A percentile compares a stretch with the other conserved stretches of the same genome.
These are phyloP conservation scores for Escovopsis sp. DNA, from an alignment of 2,329 filamentous ascomycete genomes.

Conservation along the genomic window DNA sequence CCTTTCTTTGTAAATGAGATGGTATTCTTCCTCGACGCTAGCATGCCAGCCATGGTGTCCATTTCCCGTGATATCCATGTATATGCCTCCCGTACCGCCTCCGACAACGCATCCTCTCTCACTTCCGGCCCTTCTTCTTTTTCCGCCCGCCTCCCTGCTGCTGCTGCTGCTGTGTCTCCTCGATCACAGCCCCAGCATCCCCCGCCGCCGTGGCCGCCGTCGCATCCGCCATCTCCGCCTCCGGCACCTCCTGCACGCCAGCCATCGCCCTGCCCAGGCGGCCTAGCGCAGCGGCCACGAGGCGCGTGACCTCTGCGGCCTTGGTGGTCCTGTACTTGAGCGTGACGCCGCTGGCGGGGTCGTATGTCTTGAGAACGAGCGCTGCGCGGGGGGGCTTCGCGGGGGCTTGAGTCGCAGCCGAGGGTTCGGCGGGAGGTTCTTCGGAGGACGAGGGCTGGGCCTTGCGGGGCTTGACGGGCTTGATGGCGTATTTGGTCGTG, in stretches of 20 bases:
- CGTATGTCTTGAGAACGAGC: conserved; percentile 79
- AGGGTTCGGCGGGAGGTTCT: conserved; percentile 10
- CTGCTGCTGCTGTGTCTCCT: conserved; percentile 8
- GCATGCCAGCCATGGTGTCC: not conserved
- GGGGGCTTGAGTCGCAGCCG: not conserved
- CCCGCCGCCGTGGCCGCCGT: conserved; percentile 10
- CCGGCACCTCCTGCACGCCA: conserved; percentile 31
- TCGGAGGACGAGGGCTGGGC: conserved; percentile 13
- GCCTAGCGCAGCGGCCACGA: conserved; percentile 60
- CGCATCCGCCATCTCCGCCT: conserved; percentile 29
- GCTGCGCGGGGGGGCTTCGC: conserved; percentile 45
- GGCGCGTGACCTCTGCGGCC: conserved; percentile 71
- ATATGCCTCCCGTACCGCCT: too few relatives aligned
- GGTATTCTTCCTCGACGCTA: too few relatives aligned
- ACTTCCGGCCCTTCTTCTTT: conserved; percentile 61
- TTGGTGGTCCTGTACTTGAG: conserved; percentile 89
- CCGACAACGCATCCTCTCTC: not conserved
- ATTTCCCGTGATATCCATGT: not conserved
- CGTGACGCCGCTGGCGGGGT: conserved; percentile 64
- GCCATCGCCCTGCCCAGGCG: conserved; percentile 58
- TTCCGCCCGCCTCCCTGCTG: conserved; percentile 37
- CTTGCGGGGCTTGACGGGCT: conserved; percentile 22
- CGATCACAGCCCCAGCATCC: conserved; percentile 12
- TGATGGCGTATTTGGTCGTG: conserved; percentile 81
- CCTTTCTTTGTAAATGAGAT: too few relatives aligned